Evolutionary conservation across 2,329 filamentous ascomycete species (phyloP).

Genomic region (Fonsecaea monophora): DNA sequence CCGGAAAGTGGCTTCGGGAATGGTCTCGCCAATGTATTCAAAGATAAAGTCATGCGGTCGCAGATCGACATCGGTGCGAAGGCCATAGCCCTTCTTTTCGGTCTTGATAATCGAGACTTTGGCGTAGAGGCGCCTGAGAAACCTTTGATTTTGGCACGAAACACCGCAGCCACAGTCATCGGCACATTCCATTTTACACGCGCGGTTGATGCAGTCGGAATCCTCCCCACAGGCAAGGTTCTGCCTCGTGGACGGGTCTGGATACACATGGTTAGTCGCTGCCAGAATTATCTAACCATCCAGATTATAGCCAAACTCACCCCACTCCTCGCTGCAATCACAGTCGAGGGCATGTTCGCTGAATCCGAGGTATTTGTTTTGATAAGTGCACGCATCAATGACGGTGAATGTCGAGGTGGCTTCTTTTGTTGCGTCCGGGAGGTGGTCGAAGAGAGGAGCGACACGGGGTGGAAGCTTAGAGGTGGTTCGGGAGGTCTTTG

Average conservation of each 20-base stretch:
- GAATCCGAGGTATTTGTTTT: slow-evolving; percentile 86
- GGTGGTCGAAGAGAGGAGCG: slow-evolving; percentile 72
- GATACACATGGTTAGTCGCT: slow-evolving; percentile 45
- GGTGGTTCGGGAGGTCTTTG: slow-evolving; percentile 75
- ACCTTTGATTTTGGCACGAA: slow-evolving; percentile 91
- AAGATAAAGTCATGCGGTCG: slow-evolving; percentile 90
- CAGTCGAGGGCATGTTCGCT: slow-evolving; percentile 95
- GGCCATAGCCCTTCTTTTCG: slow-evolving; percentile 94
- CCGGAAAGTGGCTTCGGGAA: slow-evolving; percentile 88
- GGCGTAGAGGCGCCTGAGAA: slow-evolving; percentile 88
- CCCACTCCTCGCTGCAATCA: slow-evolving; percentile 93
- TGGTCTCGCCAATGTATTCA: slow-evolving; percentile 98
- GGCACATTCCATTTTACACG: slow-evolving; percentile 96
- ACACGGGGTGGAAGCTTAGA: slow-evolving; percentile 71
- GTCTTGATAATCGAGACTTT: slow-evolving; percentile 95
- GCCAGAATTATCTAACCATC: slow-evolving; percentile 26
- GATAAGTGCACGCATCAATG: slow-evolving; percentile 86
- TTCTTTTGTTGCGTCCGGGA: slow-evolving; percentile 79
- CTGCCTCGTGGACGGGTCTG: slow-evolving; percentile 58
- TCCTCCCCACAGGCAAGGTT: slow-evolving; percentile 94
- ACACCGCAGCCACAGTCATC: slow-evolving; percentile 85
- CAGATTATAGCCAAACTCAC: slow-evolving; percentile 63
- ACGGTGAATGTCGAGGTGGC: slow-evolving; percentile 78
- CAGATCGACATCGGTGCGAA: slow-evolving; percentile 80
- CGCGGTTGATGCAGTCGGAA: slow-evolving; percentile 97